Percentiles rank a stretch among this genome's conserved stretches.
Evolutionary conservation across 2,329 filamentous ascomycete genomes (phyloP).

Genomic region (Pezicula rhizophila): DNA sequence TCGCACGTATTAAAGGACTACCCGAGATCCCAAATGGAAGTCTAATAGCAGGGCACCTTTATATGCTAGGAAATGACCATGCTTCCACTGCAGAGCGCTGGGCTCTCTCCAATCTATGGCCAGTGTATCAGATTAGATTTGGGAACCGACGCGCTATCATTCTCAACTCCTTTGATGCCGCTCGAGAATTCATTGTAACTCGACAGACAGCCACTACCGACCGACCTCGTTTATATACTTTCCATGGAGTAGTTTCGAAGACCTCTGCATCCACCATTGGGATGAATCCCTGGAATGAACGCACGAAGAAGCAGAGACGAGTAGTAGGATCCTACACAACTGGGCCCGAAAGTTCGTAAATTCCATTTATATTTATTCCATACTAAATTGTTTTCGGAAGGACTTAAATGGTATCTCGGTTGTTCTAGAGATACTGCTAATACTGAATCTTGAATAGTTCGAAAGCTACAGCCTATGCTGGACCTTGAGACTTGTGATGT

Average conservation of each 20-base stretch:
- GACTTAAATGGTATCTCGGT: too few relatives aligned
- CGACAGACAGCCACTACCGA: constrained; percentile 1
- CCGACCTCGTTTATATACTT: not conserved
- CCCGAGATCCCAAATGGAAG: not conserved
- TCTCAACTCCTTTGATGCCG: constrained; percentile 1
- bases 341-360: not conserved
- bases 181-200: not conserved
- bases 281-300: constrained; percentile 2
- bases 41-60: not conserved
- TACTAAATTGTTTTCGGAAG: too few relatives aligned
- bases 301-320: not conserved
- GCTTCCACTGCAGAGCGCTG: not conserved
- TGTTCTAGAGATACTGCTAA: too few relatives aligned
- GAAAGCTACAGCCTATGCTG: constrained; percentile 1
- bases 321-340: constrained; percentile 1
- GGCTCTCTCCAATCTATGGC: not conserved
- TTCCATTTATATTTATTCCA: too few relatives aligned
- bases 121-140: not conserved
- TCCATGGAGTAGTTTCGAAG: constrained; percentile 2
- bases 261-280: not conserved
- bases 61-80: not conserved
- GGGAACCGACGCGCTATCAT: constrained; percentile 1
- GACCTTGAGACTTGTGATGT: not conserved
- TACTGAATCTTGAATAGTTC: not conserved
- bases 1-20: not conserved